Evolutionary conservation across 2,329 filamentous ascomycete genomes (phyloP), one percentile per base, ranked within the genome.

Genomic region (Apiospora marii): DNA sequence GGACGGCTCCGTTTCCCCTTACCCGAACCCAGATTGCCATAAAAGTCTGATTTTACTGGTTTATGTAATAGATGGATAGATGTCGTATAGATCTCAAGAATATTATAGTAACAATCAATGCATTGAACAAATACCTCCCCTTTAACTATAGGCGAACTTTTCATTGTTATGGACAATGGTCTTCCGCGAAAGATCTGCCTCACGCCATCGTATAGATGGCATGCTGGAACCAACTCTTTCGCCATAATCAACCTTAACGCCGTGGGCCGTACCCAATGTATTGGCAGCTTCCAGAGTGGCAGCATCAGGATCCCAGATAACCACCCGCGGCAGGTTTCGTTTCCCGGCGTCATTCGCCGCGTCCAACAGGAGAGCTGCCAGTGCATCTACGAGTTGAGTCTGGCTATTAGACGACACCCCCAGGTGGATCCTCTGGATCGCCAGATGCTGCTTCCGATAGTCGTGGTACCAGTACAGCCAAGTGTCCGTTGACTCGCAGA

Each of bases 401-500:
- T 34, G 53, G 27, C 22, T 12, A 3, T 2, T 41, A 10, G 7
- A 22, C 16, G 16, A 12, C 16, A 7, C 27, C 6, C 30, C 30
- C 10, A 61, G 27, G 10, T 37, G 34, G 34, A 64, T 4, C 30
- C 58, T 13, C 30, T 64, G 58, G 19, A 64, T 22, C 19, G 30
- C 34, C 34, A 64, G 22, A 10, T 64, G 58, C 19, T 41, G 2
- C 34, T 41, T 64, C 30, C 58, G 3, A 8, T 13, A 41, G 12
- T 64, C 58, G 67, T 68, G 67, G 13, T 46, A 37, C 67, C 67
- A 68, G 67, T 68, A 68, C 5, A 68, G 14, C 67, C 67, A 68
- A 13, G 41, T 30, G 13, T 68, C 22, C 19, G 12, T 12, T 10
- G 67, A 12, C 19, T 48, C 67, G 16, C 67, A 68, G 67, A 68